Evolutionary conservation across 345 rosid species (phyloP), one percentile per base, ranked within the genome.

Genomic region (Populus davidiana): DNA sequence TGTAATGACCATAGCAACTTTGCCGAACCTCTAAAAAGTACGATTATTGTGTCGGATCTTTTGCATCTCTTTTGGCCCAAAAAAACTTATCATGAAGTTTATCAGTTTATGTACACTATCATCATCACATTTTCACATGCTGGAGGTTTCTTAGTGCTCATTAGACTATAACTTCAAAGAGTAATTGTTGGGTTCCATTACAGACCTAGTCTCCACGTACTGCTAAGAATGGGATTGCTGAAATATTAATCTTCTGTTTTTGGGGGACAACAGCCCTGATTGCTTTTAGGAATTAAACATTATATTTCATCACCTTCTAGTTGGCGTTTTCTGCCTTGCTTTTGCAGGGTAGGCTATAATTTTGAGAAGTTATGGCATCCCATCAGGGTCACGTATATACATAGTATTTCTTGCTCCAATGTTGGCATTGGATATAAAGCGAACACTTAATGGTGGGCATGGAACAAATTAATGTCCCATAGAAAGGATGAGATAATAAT

Each of bases 91-190:
- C n/a, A 41, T 74, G 23, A 50, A 59, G 72, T 77, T 69, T 50
- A 75, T 73, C 69, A 75, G 39, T 41, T 74, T 70, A 31, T 73
- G 78, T 49, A 64, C 68, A 31, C 39, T 50, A 59, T 47, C 75
- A 74, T 81, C 80, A 87, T 80, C 69, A 76, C 49, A 74, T 69
- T 66, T 61, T 74, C 91, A 86, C 88, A 88, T 86, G 91, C 83
- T 75, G 71, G 27, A 36, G 31, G 62, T 69, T 69, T 73, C 44
- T 74, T 70, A 75, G 61, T 77, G 69, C 50, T 64, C 5, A 8
- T n/a, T 38, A 56, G 18, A 73, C 62, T 35, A 54, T 16, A 67
- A 17, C 66, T 77, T 29, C 41, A 7, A 21, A 12, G 20, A 17
- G 59, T 74, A 69, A 76, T 69, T 70, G 52, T 44, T 49, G 21